Conservation (phyloP, 768 basidiomycete species). For the Mycena rosella region DNA sequence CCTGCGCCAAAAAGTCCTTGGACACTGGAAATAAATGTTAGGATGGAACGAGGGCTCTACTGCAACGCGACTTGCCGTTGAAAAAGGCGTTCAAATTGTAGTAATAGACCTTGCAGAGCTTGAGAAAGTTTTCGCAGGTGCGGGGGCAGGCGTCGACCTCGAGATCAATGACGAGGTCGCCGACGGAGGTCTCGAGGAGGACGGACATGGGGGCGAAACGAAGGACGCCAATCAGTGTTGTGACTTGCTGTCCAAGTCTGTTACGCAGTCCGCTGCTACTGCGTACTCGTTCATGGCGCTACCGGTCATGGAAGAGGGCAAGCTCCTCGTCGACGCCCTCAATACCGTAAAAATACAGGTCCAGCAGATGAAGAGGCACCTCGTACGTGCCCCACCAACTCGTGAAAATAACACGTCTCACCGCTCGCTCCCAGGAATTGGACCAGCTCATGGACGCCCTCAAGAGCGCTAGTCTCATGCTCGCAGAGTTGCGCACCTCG, state of each 20-base stretch:
- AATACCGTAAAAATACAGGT: conserved; percentile 92
- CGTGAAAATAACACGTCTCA: conserved; percentile 19
- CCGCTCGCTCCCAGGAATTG: conserved; percentile 69
- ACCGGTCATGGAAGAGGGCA: conserved; percentile 79
- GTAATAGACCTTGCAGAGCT: conserved; percentile 97
- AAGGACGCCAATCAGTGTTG: too few species aligned
- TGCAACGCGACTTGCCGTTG: conserved; percentile 76
- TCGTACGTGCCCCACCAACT: conserved; percentile 64
- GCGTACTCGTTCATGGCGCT: conserved; percentile 49
- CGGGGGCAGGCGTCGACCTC: conserved; percentile 92
- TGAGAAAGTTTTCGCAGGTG: conserved; percentile 96
- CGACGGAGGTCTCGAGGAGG: conserved; percentile 95
- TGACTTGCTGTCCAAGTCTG: too few species aligned
- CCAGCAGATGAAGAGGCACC: conserved; percentile 94
- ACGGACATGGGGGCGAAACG: conserved; percentile 78
- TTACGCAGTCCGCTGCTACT: background rate
- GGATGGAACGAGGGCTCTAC: background rate
- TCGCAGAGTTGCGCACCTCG: conserved; percentile 94
- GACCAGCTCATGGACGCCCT: conserved; percentile 99
- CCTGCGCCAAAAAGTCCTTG: conserved; percentile 96
- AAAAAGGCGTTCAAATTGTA: conserved; percentile 98
- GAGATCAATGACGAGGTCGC: conserved; percentile 96
- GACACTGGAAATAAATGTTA: conserved; percentile 70
- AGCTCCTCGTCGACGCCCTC: conserved; percentile 86
- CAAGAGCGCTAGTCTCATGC: conserved; percentile 97